Conservation (phyloP, 768 basidiomycete genomes). For the Tylopilus sp. region DNA sequence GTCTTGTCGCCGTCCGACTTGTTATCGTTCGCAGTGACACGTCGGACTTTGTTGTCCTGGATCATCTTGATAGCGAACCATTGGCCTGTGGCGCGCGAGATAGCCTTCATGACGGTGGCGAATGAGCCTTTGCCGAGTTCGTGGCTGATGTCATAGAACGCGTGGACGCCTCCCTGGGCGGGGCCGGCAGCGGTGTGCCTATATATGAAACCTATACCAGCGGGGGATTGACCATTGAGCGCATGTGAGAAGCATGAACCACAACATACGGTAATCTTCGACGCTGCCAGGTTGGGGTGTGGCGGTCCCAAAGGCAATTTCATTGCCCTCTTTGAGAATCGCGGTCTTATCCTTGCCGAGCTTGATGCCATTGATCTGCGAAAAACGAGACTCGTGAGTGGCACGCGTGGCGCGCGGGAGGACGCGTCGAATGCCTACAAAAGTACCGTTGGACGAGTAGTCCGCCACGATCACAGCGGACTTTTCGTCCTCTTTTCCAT, state of each 20-base stretch:
- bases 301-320: conserved; percentile 77
- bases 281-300: conserved; percentile 42
- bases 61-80: conserved; percentile 92
- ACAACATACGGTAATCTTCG: conserved; percentile 73
- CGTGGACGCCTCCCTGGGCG: conserved; percentile 53
- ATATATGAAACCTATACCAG: conserved; percentile 61
- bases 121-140: conserved; percentile 91
- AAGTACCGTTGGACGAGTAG: conserved; percentile 44
- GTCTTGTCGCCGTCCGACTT: conserved; percentile 28
- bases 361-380: conserved; percentile 38
- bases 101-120: conserved; percentile 83
- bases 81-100: conserved; percentile 64
- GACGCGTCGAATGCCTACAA: conserved; percentile 28
- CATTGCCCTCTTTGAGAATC: conserved; percentile 63
- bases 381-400: conserved; percentile 7
- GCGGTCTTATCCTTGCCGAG: conserved; percentile 39
- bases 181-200: conserved; percentile 55
- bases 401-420: neutral
- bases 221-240: neutral
- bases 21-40: conserved; percentile 31
- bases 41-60: conserved; percentile 45
- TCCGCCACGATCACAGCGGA: conserved; percentile 35
- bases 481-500: conserved; percentile 30
- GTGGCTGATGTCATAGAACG: conserved; percentile 58
- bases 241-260: neutral